A percentile compares a stretch with the other conserved stretches of the same genome.
Conservation (phyloP, 2,329 filamentous ascomycete species). For the Neofusicoccum cordaticola region DNA sequence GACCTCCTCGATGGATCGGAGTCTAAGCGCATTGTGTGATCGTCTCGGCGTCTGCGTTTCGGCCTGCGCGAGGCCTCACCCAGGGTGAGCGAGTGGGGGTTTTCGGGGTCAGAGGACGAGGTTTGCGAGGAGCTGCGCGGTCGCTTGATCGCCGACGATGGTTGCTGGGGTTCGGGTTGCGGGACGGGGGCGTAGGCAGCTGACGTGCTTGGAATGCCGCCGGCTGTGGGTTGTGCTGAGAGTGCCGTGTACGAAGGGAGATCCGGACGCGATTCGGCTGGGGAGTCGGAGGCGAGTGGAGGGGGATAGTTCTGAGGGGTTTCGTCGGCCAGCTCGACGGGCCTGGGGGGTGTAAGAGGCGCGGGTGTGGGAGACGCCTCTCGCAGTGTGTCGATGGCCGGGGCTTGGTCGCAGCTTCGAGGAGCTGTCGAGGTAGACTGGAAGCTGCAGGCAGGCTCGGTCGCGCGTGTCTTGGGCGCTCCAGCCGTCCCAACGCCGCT, state of each 20-base stretch:
- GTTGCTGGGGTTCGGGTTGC: slow-evolving; percentile 19
- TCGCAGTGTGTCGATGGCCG: neutral
- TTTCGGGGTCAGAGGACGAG: slow-evolving; percentile 22
- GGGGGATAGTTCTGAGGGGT: slow-evolving; percentile 54
- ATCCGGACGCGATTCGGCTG: slow-evolving; percentile 56
- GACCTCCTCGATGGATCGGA: slow-evolving; percentile 38
- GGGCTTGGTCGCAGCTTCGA: neutral
- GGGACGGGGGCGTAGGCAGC: slow-evolving; percentile 21
- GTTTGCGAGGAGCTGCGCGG: slow-evolving; percentile 32
- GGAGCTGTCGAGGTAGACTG: neutral
- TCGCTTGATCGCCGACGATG: slow-evolving; percentile 27
- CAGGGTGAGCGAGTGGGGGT: slow-evolving; percentile 22
- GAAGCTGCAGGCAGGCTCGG: slow-evolving; percentile 1
- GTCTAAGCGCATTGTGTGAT: slow-evolving; percentile 44
- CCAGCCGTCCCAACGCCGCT: neutral
- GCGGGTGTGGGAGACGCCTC: slow-evolving; percentile 18
- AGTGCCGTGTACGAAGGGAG: slow-evolving; percentile 42
- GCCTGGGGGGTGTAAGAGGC: slow-evolving; percentile 32
- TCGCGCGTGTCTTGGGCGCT: neutral
- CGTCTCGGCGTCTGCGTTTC: slow-evolving; percentile 43
- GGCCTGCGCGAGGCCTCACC: slow-evolving; percentile 35
- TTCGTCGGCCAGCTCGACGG: slow-evolving; percentile 71
- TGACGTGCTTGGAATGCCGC: slow-evolving; percentile 22
- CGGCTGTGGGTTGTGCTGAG: slow-evolving; percentile 32
- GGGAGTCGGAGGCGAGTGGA: slow-evolving; percentile 67